Conservation (phyloP, 768 basidiomycete species). For the Lentinula aciculospora region DNA sequence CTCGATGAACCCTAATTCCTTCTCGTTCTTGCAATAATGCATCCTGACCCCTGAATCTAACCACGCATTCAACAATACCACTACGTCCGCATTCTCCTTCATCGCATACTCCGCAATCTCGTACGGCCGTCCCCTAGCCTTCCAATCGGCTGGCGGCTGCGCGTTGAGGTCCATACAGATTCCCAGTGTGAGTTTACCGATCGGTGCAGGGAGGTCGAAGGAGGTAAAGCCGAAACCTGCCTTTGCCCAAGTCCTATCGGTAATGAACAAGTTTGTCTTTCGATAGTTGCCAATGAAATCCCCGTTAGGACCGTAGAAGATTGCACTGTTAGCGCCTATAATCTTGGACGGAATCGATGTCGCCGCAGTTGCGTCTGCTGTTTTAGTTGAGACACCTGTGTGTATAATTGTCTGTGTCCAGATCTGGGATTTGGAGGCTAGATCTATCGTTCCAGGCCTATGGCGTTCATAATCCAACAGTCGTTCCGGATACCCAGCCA, state of each 20-base stretch:
- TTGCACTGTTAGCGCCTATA: constrained; percentile 68
- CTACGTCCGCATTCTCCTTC: constrained; percentile 43
- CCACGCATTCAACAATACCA: constrained; percentile 79
- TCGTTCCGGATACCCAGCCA: constrained; percentile 77
- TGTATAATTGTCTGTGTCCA: too few relatives aligned
- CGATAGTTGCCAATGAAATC: constrained; percentile 62
- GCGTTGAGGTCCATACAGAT: constrained; percentile 91
- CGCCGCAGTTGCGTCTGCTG: constrained; percentile 12
- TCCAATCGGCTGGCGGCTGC: constrained; percentile 31
- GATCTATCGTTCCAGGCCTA: too few relatives aligned
- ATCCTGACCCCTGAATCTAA: constrained; percentile 36
- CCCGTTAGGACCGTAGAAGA: constrained; percentile 62
- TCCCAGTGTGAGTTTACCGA: constrained; percentile 55
- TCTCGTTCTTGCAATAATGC: too few relatives aligned
- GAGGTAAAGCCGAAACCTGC: constrained; percentile 73
- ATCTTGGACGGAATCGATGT: background rate
- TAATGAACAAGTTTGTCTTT: constrained; percentile 76
- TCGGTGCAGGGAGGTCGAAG: constrained; percentile 53
- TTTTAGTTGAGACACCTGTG: too few relatives aligned
- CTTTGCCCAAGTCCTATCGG: constrained; percentile 79
- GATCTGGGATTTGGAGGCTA: too few relatives aligned
- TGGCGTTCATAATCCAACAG: constrained; percentile 33
- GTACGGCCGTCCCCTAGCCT: constrained; percentile 57
- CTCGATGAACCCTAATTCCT: too few relatives aligned
- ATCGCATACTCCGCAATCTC: constrained; percentile 69